phyloP scores from a whole-genome alignment of 345 rosid species.

The Alliaria petiolata region DNA sequence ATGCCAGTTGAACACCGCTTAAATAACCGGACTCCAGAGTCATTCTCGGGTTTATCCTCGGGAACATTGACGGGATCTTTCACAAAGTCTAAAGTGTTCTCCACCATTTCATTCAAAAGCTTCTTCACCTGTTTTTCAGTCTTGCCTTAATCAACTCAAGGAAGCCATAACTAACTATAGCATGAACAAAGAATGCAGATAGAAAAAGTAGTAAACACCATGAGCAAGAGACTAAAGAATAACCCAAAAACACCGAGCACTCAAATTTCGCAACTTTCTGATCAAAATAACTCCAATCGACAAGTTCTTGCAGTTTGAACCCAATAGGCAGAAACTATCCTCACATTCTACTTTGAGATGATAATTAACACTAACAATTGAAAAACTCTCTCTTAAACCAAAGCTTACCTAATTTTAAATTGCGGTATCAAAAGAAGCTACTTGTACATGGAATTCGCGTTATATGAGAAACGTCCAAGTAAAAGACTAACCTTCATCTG shows the following conservation, averaged over 20 bases:
- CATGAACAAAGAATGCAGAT: neutral
- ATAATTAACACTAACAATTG: neutral
- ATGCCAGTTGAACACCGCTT: conserved; percentile 64
- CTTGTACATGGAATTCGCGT: neutral
- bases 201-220: neutral
- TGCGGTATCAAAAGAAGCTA: neutral
- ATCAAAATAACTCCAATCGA: neutral
- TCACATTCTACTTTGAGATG: neutral
- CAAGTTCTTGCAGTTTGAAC: neutral
- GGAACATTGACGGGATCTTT: conserved; percentile 30
- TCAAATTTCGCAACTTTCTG: neutral
- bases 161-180: neutral
- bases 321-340: neutral
- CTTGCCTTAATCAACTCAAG: neutral
- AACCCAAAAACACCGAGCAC: neutral
- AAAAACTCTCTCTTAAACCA: neutral
- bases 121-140: conserved; percentile 59
- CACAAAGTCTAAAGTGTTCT: conserved; percentile 52
- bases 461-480: neutral
- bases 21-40: conserved; percentile 65
- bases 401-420: neutral
- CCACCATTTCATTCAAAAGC: conserved; percentile 67
- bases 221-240: neutral
- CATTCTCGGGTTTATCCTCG: conserved; percentile 34
- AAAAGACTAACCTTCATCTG: conserved; percentile 57